Evolutionary conservation across 371 early-diverging fungal genomes (phyloP).

Genomic region (Mucor velutinosus): DNA sequence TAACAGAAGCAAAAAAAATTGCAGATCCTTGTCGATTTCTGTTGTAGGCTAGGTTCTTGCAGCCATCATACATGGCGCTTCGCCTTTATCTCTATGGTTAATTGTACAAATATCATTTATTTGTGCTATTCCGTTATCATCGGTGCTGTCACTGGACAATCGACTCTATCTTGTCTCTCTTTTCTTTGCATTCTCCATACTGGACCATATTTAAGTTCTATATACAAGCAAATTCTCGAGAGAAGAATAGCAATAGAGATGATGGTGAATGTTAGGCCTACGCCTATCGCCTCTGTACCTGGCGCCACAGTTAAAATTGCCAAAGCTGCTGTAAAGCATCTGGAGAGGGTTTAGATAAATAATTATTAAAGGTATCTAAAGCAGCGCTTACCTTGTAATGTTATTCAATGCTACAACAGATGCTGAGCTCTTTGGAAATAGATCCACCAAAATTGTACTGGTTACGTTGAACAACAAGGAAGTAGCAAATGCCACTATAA

Average conservation of each 20-base stretch:
- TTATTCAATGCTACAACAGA: conserved; percentile 47
- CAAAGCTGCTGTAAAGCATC: conserved; percentile 40
- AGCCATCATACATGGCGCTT: too few relatives aligned
- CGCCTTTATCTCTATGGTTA: neutral
- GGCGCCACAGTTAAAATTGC: conserved; percentile 33
- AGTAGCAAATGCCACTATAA: conserved; percentile 34
- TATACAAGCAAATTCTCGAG: conserved; percentile 27
- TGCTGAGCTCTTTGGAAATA: conserved; percentile 45
- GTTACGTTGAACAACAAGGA: conserved; percentile 35
- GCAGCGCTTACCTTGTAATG: conserved; percentile 5
- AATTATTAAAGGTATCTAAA: neutral
- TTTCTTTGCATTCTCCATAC: conserved; percentile 31
- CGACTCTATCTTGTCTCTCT: neutral
- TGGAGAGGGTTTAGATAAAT: neutral
- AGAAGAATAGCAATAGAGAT: conserved; percentile 35
- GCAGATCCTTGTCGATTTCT: neutral
- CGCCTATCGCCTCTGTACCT: conserved; percentile 25
- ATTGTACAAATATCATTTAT: neutral
- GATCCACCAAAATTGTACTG: conserved; percentile 44
- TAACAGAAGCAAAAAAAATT: neutral
- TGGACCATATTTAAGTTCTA: conserved; percentile 37
- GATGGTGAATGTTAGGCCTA: conserved; percentile 42
- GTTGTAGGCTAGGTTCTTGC: neutral
- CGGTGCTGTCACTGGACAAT: neutral
- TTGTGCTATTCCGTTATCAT: neutral